A percentile compares a stretch with the other conserved stretches of the same genome.
Conservation (phyloP, 441 rosid genomes). For the Gossypium aridum region DNA sequence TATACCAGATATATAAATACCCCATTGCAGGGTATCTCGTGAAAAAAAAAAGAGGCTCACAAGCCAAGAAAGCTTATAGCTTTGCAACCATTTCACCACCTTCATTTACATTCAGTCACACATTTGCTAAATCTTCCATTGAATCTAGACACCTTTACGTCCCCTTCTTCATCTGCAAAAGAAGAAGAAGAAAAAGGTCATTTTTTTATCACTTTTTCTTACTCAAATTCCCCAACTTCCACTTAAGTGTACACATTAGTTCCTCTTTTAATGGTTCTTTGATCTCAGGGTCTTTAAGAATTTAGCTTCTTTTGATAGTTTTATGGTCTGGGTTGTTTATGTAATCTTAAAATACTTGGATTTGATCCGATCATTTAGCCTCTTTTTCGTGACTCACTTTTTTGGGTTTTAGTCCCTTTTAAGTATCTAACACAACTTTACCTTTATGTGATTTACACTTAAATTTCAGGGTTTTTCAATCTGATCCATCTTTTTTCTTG, state of each 20-base stretch:
- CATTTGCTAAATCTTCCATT: conserved; percentile 11
- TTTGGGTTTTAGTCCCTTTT: conserved; percentile 16
- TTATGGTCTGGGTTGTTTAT: conserved; percentile 14
- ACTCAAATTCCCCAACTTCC: neutral
- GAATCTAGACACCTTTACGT: neutral
- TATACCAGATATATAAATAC: neutral
- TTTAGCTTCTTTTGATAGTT: conserved; percentile 7
- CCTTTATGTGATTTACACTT: conserved; percentile 35
- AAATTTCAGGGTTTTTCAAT: conserved; percentile 21
- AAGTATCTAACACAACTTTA: conserved; percentile 22
- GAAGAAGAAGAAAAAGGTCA: neutral
- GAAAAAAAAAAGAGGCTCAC: conserved; percentile 24
- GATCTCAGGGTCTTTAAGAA: conserved; percentile 12
- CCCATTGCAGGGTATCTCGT: conserved; percentile 31
- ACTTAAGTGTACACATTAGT: neutral
- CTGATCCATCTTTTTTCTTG: conserved; percentile 12
- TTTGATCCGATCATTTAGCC: neutral
- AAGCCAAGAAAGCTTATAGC: conserved; percentile 23
- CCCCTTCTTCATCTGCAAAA: neutral
- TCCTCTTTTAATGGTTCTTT: neutral
- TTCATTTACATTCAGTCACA: conserved; percentile 24
- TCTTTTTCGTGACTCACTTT: conserved; percentile 13
- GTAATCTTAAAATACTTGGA: neutral
- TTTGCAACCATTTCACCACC: conserved; percentile 10
- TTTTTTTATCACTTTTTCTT: conserved; percentile 5